A percentile compares a stretch with the other conserved stretches of the same genome.
phyloP scores from a whole-genome alignment of 345 rosid genomes.

The Turnera subulata region DNA sequence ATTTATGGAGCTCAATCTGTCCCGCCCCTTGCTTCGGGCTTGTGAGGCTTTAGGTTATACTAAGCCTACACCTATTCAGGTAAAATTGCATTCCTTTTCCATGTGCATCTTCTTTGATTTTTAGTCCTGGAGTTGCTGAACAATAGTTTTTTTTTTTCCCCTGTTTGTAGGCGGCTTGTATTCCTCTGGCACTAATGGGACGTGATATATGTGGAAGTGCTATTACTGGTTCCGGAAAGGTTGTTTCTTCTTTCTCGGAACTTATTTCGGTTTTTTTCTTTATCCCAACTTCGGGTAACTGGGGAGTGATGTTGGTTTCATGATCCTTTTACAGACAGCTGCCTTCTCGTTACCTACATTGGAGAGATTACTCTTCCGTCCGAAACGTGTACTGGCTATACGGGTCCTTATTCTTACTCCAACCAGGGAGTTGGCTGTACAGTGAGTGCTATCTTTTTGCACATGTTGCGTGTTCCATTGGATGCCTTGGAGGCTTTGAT shows the following conservation, averaged over 20 bases:
- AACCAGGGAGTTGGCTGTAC: slow-evolving; percentile 88
- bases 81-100: slow-evolving; percentile 10
- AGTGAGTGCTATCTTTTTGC: slow-evolving; percentile 44
- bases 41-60: slow-evolving; percentile 84
- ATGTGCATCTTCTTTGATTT: not conserved
- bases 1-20: slow-evolving; percentile 84
- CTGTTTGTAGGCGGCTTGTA: slow-evolving; percentile 72
- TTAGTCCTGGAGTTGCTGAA: too few relatives aligned
- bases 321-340: slow-evolving; percentile 60
- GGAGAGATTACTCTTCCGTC: slow-evolving; percentile 86
- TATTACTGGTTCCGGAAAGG: slow-evolving; percentile 98
- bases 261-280: not conserved
- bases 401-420: slow-evolving; percentile 94
- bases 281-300: not conserved
- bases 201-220: slow-evolving; percentile 99
- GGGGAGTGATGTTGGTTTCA: not conserved
- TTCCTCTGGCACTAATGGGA: slow-evolving; percentile 81
- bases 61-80: slow-evolving; percentile 98
- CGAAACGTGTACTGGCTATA: slow-evolving; percentile 73
- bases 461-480: not conserved
- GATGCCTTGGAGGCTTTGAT: not conserved
- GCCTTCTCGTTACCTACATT: slow-evolving; percentile 86
- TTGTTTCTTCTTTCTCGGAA: slow-evolving; percentile 13
- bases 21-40: slow-evolving; percentile 84
- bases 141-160: not conserved